A percentile compares a stretch with the other conserved stretches of the same genome.
Conservation (phyloP, 192 early-diverging fungal species). For the Umbelopsis vinacea region DNA sequence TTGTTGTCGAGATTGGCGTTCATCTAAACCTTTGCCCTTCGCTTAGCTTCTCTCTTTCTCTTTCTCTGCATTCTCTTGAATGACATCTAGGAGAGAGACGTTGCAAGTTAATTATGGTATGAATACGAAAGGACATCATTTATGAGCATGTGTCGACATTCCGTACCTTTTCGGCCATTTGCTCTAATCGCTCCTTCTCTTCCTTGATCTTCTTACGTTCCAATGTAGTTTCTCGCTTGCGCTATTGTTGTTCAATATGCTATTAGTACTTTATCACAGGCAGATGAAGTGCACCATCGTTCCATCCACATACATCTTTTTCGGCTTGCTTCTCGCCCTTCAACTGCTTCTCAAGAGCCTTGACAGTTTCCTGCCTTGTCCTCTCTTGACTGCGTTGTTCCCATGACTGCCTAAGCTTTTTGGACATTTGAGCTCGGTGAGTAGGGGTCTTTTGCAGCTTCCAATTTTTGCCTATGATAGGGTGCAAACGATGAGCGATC, state of each 20-base stretch:
- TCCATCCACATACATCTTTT: slow-evolving; percentile 51
- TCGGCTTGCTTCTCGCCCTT: slow-evolving; percentile 53
- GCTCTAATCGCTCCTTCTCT: slow-evolving; percentile 55
- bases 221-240: slow-evolving; percentile 34
- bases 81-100: slow-evolving; percentile 18
- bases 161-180: slow-evolving; percentile 44
- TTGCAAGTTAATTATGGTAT: background rate
- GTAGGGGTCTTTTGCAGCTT: slow-evolving; percentile 44
- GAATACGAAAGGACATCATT: background rate
- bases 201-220: slow-evolving; percentile 53
- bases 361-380: slow-evolving; percentile 47
- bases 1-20: background rate
- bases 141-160: background rate
- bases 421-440: slow-evolving; percentile 35
- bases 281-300: background rate
- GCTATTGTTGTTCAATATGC: background rate
- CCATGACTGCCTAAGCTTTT: slow-evolving; percentile 46
- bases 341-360: slow-evolving; percentile 55
- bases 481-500: background rate
- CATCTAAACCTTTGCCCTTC: slow-evolving; percentile 30
- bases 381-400: slow-evolving; percentile 55
- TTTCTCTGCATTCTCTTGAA: slow-evolving; percentile 30
- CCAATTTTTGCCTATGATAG: slow-evolving; percentile 40
- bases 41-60: slow-evolving; percentile 35
- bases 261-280: background rate